These are phyloP conservation scores for Ogataea hybrid DNA, from an alignment of 1,139 yeast species.

Conservation along the genomic window DNA sequence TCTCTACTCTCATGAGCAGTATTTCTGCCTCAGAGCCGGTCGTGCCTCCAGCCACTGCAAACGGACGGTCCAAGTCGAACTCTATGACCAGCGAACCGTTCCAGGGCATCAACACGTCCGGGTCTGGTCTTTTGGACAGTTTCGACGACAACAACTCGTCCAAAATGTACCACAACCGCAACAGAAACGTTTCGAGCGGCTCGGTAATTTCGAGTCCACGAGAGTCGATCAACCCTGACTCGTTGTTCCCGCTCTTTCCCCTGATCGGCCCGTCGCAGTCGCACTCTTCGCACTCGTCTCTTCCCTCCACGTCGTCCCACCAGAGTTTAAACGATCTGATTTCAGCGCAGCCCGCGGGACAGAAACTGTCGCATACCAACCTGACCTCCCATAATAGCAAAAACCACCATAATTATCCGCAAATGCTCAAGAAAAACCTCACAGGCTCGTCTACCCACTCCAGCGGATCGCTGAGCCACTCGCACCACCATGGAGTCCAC, in stretches of 20 bases:
- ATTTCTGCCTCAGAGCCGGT: conserved; percentile 16
- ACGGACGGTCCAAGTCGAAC: neutral
- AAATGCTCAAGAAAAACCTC: conserved; percentile 18
- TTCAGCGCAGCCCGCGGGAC: conserved; percentile 10
- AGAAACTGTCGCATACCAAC: conserved; percentile 21
- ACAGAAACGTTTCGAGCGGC: conserved; percentile 12
- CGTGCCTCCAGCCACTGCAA: neutral
- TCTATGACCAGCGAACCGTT: conserved; percentile 12
- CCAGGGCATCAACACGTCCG: conserved; percentile 32
- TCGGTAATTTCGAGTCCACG: conserved; percentile 18
- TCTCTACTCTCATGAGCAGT: conserved; percentile 28
- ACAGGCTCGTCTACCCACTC: conserved; percentile 31
- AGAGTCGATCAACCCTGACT: conserved; percentile 26
- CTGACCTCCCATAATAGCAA: conserved; percentile 21
- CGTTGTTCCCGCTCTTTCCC: conserved; percentile 52
- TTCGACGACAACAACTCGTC: conserved; percentile 26
- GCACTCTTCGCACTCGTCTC: conserved; percentile 19
- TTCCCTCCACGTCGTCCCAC: conserved; percentile 15
- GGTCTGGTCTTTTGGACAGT: conserved; percentile 41
- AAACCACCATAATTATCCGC: conserved; percentile 10
- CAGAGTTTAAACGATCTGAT: conserved; percentile 12
- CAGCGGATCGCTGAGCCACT: conserved; percentile 10
- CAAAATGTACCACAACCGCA: conserved; percentile 13
- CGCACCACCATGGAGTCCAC: conserved; percentile 24
- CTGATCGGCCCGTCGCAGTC: conserved; percentile 43